Base-by-base conservation (phyloP, 208 protist species). In the Acanthamoeba sp. region DNA sequence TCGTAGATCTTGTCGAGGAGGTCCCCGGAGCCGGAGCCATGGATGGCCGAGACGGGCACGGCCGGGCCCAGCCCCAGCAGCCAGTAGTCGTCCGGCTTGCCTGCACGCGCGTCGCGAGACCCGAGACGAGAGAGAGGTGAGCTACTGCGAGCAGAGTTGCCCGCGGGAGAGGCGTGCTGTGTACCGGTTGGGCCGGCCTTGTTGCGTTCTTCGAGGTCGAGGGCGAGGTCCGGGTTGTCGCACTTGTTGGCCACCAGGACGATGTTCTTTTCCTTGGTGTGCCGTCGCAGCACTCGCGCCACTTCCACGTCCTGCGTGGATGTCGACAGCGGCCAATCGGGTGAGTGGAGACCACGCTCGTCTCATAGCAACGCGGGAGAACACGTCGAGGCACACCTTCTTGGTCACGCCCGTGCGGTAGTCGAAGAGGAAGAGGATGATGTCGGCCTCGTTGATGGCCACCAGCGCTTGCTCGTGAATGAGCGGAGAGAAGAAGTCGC, bases 351-450 rank as follows among this genome's bases (percentile, higher is more conserved):
- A 71, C 20, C 62, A 71, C 20, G 27, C 6, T 71, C 27, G 27
- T 29, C 27, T 6, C 48, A 71, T 36, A 27, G 22, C 62, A 71
- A 29, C 14, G 62, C 7, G 7, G 29, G 6, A 71, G 62, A 6
- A 71, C 27, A 34, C 62, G 27, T 36, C 48, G 48, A 6, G 48
- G 10, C 48, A 16, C 48, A 55, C 73, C 73, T 88, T 88, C 29
- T 29, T 40, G 32, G 87, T 92, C 4, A 92, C 36, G 64, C 87
- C 87, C 45, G 10, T 12, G 29, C 62, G 14, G 55, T 50, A 92
- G 64, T 92, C 87, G n/a, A 78, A 92, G 12, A 92, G 34, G 40
- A 76, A 92, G 36, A 92, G 87, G 64, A 92, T 92, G 59, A 92
- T 76, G 62, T 92, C 87, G 36, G 87, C 87, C 29, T 92, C 87